Evolutionary conservation across 495 filamentous ascomycete species (phyloP).

Genomic region (Cudoniella acicularis): DNA sequence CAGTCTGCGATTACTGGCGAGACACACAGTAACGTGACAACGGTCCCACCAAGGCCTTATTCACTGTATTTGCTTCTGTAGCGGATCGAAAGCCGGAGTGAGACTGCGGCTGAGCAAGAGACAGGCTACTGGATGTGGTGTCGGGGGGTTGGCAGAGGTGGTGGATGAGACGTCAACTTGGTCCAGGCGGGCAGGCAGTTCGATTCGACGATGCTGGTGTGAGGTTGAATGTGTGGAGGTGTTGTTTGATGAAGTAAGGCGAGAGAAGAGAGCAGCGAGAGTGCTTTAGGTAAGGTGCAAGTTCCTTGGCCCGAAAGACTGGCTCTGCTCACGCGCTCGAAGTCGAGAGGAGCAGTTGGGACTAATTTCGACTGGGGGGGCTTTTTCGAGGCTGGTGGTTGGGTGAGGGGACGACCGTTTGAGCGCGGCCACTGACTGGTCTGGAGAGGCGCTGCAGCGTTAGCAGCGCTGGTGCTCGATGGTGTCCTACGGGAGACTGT

Average conservation of each 20-base stretch:
- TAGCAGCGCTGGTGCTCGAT: background rate
- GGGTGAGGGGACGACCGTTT: slow-evolving; percentile 15
- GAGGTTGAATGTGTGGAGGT: slow-evolving; percentile 12
- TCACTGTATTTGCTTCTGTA: slow-evolving; percentile 18
- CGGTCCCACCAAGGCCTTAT: slow-evolving; percentile 14
- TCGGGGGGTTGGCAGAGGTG: slow-evolving; percentile 13
- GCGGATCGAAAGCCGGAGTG: slow-evolving; percentile 8
- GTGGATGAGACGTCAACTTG: background rate
- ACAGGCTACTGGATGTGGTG: background rate
- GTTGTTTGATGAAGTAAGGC: slow-evolving; percentile 20
- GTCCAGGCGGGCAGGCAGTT: background rate
- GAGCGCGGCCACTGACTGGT: slow-evolving; percentile 10
- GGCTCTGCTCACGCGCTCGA: slow-evolving; percentile 28
- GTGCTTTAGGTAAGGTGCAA: slow-evolving; percentile 20
- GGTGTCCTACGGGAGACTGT: background rate
- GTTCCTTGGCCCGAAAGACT: slow-evolving; percentile 28
- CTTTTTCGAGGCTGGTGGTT: slow-evolving; percentile 14
- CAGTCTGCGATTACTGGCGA: slow-evolving; percentile 4
- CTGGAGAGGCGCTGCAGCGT: background rate
- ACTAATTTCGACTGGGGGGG: slow-evolving; percentile 19
- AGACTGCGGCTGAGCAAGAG: slow-evolving; percentile 12
- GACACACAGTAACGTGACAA: slow-evolving; percentile 21
- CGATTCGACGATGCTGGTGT: slow-evolving; percentile 5
- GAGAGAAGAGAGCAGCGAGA: background rate
- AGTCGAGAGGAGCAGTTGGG: slow-evolving; percentile 24